Conservation (phyloP, 129 eudicot genomes). For the Centaurea solstitialis region DNA sequence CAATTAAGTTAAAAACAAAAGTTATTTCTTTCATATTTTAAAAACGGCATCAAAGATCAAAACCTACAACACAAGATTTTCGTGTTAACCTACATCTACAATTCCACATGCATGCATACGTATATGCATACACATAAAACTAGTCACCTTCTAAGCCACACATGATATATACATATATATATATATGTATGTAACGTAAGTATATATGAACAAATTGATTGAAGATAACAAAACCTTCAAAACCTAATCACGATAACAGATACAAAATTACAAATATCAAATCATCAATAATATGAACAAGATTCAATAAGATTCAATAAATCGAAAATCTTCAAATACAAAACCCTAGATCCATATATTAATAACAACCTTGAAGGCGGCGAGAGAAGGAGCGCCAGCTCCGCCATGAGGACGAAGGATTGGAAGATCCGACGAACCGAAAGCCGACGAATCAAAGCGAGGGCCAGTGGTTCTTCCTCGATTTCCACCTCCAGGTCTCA, state of each 20-base stretch:
- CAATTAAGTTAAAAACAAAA: background rate
- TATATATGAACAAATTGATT: background rate
- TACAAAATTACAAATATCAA: background rate
- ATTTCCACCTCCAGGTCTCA: constrained; percentile 78
- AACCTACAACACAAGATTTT: background rate
- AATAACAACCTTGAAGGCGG: constrained; percentile 50
- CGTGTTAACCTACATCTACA: background rate
- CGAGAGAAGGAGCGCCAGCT: constrained; percentile 29
- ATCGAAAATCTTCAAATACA: background rate
- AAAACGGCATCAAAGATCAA: background rate
- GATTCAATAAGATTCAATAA: background rate
- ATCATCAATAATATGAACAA: background rate
- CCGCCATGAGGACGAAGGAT: constrained; percentile 73
- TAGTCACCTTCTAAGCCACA: background rate
- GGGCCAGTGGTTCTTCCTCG: constrained; percentile 53
- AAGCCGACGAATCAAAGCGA: constrained; percentile 46
- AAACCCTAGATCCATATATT: constrained; percentile 38
- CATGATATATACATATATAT: background rate
- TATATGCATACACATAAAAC: background rate
- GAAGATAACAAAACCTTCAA: background rate
- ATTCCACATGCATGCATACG: background rate
- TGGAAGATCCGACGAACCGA: constrained; percentile 54
- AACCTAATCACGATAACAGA: background rate
- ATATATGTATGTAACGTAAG: background rate
- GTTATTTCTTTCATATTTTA: background rate